A percentile compares a stretch with the other conserved stretches of the same genome.
Evolutionary conservation across 176 grass and related monocot species (phyloP).

Genomic region (Eremochloa ophiuroides): DNA sequence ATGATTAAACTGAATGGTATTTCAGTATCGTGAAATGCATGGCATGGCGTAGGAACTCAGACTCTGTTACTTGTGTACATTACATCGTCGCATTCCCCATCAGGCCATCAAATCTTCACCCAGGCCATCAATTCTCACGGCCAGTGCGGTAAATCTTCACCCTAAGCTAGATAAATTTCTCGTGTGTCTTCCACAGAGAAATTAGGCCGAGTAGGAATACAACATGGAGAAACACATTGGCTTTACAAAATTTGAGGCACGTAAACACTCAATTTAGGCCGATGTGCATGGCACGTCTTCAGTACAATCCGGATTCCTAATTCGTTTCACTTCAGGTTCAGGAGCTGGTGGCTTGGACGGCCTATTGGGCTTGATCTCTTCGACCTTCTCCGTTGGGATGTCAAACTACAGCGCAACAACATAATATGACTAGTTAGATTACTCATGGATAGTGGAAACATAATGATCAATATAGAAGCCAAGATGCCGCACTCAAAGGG

Average conservation of each 20-base stretch:
- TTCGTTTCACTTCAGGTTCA: slow-evolving; percentile 30
- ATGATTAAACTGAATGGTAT: no score
- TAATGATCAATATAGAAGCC: background rate
- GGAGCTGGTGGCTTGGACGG: slow-evolving; percentile 45
- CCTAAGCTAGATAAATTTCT: background rate
- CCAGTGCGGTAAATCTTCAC: background rate
- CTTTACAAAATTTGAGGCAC: background rate
- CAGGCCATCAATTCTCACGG: background rate
- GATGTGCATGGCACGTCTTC: slow-evolving; percentile 73
- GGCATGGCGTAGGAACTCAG: background rate
- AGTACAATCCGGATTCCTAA: background rate
- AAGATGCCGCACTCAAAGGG: background rate
- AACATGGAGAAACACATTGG: background rate
- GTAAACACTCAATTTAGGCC: slow-evolving; percentile 18
- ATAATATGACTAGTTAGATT: background rate
- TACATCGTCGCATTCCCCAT: background rate
- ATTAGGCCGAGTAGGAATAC: background rate
- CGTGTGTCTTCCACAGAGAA: background rate
- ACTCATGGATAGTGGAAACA: background rate
- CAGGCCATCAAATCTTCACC: no score
- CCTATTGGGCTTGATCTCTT: slow-evolving; percentile 58
- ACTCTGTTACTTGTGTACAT: background rate
- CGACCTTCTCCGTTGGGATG: slow-evolving; percentile 50
- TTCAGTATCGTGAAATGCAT: no score
- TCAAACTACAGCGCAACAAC: slow-evolving; percentile 47